Base-by-base conservation (phyloP, 768 basidiomycete species). In the Termitomyces sp. region DNA sequence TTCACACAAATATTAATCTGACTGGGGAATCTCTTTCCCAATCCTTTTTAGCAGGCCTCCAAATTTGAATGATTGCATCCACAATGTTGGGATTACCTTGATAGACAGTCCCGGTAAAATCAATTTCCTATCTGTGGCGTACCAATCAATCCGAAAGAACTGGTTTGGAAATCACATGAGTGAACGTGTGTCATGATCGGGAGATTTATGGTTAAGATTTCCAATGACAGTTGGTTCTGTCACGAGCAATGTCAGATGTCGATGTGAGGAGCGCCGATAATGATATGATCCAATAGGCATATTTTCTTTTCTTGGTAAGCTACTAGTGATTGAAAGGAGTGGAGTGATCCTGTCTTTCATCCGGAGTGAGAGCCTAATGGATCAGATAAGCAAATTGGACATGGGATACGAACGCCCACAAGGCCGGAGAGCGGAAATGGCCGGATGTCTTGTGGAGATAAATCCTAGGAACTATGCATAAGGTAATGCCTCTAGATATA, bases 61-160 rank as follows among this genome's bases (percentile, higher is more conserved):
- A 45, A 26, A 5, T 14, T 22, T 45, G 44, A 26, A 17, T 37
- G 35, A 5, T 37, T 37, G 35, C 6, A 37, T 17, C 35, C 21
- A 22, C 21, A 6, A 28, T 6, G 17, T 34, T 34, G 46, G 32
- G 5, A 48, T 21, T 21, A 40, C n/a, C 21, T 11, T 24, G 22
- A 24, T 35, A 9, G 22, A 34, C 22, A 35, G 21, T 37, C 35
- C n/a, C 24, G 26, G 41, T 5, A 45, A n/a, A 35, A 45, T 42
- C 15, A 22, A 52, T 22, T 32, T 57, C 49, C 21, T 41, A 35
- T 52, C 51, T 60, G 59, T 60, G 59, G 59, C 59, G 59, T 60
- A 60, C 46, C 46, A 55, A 55, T 40, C 12, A 22, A 43, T 52
- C 53, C 24, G 49, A 52, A 41, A 53, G 54, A 45, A 58, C 50